Evolutionary conservation across 2,329 filamentous ascomycete species (phyloP), one percentile per base, ranked within the genome.

Genomic region (Penicillium sumatraense): DNA sequence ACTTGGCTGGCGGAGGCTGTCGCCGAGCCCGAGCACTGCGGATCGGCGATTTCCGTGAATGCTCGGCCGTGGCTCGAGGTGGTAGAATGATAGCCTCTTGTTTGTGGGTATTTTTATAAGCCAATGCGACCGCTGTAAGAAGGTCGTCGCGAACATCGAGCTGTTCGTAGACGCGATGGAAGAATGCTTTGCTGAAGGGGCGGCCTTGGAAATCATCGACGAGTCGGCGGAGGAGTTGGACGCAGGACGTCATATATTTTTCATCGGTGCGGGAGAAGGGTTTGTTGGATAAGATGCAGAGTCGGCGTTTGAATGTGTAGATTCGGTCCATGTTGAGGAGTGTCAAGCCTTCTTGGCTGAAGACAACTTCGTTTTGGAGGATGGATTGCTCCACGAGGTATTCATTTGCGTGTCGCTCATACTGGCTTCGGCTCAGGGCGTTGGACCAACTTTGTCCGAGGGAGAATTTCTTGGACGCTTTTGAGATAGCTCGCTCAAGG

Each of bases 251-350:
- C 51, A 78, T 66, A 58, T 70, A 74, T 14, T 70, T 62, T 11
- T 73, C 69, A 3, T 69, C 65, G 18, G 64, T 47, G 10, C 56
- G 60, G n/a, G 66, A 66, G 42, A 64, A 63, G 3, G 63, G 66
- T 13, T 58, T 61, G 16, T 54, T 60, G 3, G 75, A 75, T 11
- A 78, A 67, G 5, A 74, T 67, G 53, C 71, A 75, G 7, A 79
- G 68, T 14, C 74, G 67, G 26, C 73, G 73, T 56, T 79, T 79
- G 57, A 79, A 71, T 13, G 72, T 77, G 53, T 77, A 78, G 53
- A 78, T 74, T 35, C 75, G 74, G 62, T 79, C 76, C 59, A 78
- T 74, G 50, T 72, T 77, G 10, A 79, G 66, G 7, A 79, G 59
- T 0, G 76, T 77, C 29, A 79, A 62, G 2, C 76, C 76, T 55